Conservation (phyloP, 1,284 basidiomycete genomes). For the Vanrija humicola region DNA sequence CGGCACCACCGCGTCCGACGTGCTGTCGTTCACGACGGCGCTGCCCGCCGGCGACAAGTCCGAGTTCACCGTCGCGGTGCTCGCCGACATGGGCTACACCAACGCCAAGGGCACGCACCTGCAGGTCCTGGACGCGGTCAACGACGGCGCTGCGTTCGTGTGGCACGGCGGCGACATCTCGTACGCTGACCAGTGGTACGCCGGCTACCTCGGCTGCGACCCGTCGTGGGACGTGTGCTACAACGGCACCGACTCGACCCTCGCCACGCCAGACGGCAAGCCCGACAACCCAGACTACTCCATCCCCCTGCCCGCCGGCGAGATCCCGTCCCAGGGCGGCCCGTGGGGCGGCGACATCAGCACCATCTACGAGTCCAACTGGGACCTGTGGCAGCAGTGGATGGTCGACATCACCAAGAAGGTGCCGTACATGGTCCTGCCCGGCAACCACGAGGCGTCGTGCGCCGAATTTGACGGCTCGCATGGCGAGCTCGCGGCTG, state of each 20-base stretch:
- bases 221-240: constrained; percentile 24
- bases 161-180: constrained; percentile 45
- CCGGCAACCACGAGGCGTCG: constrained; percentile 23
- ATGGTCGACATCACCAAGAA: constrained; percentile 32
- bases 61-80: constrained; percentile 32
- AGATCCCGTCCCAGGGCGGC: constrained; percentile 26
- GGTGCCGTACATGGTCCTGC: constrained; percentile 28
- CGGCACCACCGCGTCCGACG: constrained; percentile 26
- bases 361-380: constrained; percentile 35
- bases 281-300: constrained; percentile 22
- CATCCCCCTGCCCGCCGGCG: constrained; percentile 24
- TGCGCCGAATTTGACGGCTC: constrained; percentile 29
- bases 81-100: constrained; percentile 47
- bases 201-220: constrained; percentile 20
- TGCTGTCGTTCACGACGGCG: constrained; percentile 27
- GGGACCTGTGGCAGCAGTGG: constrained; percentile 46
- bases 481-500: constrained; percentile 15
- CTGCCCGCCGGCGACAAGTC: constrained; percentile 11
- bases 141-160: constrained; percentile 27
- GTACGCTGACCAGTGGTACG: constrained; percentile 45
- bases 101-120: constrained; percentile 39
- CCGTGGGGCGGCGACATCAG: constrained; percentile 29
- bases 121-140: constrained; percentile 23
- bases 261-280: constrained; percentile 5
- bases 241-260: constrained; percentile 23